These are phyloP conservation scores for Lachnellula suecica DNA, from an alignment of 2,329 filamentous ascomycete species.

Conservation along the genomic window DNA sequence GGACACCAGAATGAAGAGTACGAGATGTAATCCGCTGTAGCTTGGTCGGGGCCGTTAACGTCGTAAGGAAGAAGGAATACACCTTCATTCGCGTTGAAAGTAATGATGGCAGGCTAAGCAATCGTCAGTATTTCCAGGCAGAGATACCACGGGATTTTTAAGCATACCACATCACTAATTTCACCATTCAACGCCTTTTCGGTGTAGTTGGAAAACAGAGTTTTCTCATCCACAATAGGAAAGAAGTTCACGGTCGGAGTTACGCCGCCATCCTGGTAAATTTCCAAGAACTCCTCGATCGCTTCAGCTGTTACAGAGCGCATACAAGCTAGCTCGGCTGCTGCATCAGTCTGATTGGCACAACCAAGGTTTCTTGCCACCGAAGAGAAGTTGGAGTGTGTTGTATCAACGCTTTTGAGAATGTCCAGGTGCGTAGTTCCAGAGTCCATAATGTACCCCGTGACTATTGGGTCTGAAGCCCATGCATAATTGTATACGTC, in stretches of 20 bases:
- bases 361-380: constrained; percentile 10
- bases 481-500: constrained; percentile 27
- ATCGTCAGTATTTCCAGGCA: too few species aligned
- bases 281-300: constrained; percentile 3
- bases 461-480: constrained; percentile 24
- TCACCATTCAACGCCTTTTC: background rate
- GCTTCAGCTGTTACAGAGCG: constrained; percentile 8
- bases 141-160: background rate
- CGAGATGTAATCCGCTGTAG: too few species aligned
- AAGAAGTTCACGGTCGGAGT: constrained; percentile 11
- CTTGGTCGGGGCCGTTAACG: too few species aligned
- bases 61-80: too few species aligned
- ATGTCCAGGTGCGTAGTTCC: constrained; percentile 11
- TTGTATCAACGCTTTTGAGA: too few species aligned
- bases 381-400: constrained; percentile 3
- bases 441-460: constrained; percentile 22
- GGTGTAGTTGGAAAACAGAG: constrained; percentile 16
- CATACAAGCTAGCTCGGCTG: constrained; percentile 14
- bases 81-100: too few species aligned
- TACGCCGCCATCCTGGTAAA: background rate
- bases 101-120: too few species aligned
- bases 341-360: constrained; percentile 14
- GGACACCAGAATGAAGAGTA: too few species aligned
- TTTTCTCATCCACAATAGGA: constrained; percentile 15
- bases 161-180: background rate